Conservation (phyloP, 371 early-diverging fungal species). For the Rhizomucor miehei region DNA sequence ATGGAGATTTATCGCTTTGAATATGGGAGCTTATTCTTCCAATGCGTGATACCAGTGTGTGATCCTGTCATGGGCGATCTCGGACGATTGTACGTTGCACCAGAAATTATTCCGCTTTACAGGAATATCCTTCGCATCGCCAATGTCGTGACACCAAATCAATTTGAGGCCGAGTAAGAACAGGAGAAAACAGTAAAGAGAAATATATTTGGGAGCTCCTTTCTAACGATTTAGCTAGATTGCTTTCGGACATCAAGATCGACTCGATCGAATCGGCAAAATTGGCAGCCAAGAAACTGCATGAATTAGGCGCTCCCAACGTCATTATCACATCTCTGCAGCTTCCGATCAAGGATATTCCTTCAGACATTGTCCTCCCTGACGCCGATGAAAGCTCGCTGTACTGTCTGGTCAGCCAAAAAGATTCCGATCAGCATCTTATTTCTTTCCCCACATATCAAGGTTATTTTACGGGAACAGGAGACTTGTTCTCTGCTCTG, state of each 20-base stretch:
- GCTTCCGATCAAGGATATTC: slow-evolving; percentile 34
- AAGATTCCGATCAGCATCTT: slow-evolving; percentile 41
- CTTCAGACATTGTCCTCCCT: slow-evolving; percentile 23
- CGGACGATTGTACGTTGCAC: slow-evolving; percentile 79
- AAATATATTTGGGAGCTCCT: neutral
- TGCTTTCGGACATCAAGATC: slow-evolving; percentile 64
- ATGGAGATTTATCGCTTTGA: no score
- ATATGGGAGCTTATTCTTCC: no score
- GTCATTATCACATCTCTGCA: slow-evolving; percentile 76
- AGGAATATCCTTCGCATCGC: slow-evolving; percentile 62
- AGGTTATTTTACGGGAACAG: slow-evolving; percentile 90
- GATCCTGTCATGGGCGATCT: slow-evolving; percentile 96
- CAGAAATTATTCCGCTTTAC: slow-evolving; percentile 80
- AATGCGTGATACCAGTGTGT: no score
- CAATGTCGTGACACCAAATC: slow-evolving; percentile 87
- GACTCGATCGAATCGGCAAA: slow-evolving; percentile 44
- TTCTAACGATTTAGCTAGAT: slow-evolving; percentile 21
- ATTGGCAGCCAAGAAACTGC: slow-evolving; percentile 60
- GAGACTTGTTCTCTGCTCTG: slow-evolving; percentile 84
- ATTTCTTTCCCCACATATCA: slow-evolving; percentile 75
- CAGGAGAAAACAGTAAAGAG: no score
- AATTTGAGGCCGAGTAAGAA: slow-evolving; percentile 84
- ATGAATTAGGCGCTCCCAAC: slow-evolving; percentile 61
- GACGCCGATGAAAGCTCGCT: slow-evolving; percentile 20
- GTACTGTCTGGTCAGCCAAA: slow-evolving; percentile 39